Evolutionary conservation across 2,329 filamentous ascomycete genomes (phyloP), one percentile per base, ranked within the genome.

Genomic region (Aspergillus sp.): DNA sequence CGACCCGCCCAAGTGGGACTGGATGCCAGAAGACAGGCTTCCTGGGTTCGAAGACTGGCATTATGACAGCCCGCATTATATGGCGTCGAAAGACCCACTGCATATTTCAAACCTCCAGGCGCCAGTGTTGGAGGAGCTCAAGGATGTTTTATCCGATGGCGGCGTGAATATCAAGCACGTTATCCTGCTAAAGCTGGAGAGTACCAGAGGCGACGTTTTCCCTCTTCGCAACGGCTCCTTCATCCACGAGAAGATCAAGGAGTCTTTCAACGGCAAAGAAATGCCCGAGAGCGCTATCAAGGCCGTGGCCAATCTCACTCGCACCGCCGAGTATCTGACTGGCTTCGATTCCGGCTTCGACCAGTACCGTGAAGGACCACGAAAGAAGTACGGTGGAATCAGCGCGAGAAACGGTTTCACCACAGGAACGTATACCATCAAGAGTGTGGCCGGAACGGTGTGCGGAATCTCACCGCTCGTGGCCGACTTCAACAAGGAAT

Each of bases 201-300:
- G 77, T 44, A 79, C 77, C 0, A 71, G 78, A 19, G 75, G 75
- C 3, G 78, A 81, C 50, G 72, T 80, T 3, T 81, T 80, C 25
- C 78, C 79, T 0, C 62, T 81, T 25, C 63, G 64, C 11, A 78
- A 78, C 39, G 76, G 76, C 55, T 66, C 71, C 1, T 75, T 73
- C 5, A 59, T 76, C 37, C 66, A 63, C 56, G 55, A 72, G 14
- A 68, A 61, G 47, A 74, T 79, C 17, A 75, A 71, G 60, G 66
- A 75, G 4, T 71, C 71, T 1, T 76, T 75, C 1, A 70, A 68
- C 14, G 66, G 69, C 7, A 62, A 75, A 3, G 62, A 67, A 9
- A 64, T 80, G 0, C 77, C 77, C 0, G 58, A 70, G 1, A 66
- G 68, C 1, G 71, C 68, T 2, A 27, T 63, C 19, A 53, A 65